Conservation (phyloP, 164 flowering plant genomes). For the Vitis labrusca region DNA sequence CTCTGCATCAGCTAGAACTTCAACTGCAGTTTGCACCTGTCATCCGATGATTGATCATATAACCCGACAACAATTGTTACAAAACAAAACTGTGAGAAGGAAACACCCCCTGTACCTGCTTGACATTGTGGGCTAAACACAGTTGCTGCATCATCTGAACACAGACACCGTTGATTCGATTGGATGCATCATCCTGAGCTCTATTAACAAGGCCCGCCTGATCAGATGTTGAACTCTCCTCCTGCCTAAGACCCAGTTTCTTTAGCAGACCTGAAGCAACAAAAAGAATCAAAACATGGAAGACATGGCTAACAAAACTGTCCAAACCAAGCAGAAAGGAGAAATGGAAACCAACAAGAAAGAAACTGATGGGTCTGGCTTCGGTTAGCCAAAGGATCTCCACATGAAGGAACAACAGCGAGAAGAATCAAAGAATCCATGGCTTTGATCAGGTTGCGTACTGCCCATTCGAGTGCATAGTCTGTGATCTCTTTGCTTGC, state of each 20-base stretch:
- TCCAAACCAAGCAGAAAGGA: not conserved
- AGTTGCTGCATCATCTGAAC: slow-evolving; percentile 33
- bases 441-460: slow-evolving; percentile 28
- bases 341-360: slow-evolving; percentile 12
- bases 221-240: not conserved
- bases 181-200: not conserved
- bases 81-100: not conserved
- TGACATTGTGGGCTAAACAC: slow-evolving; percentile 22
- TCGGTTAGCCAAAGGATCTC: not conserved
- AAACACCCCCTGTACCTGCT: slow-evolving; percentile 16
- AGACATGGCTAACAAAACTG: not conserved
- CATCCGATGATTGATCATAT: not conserved
- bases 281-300: not conserved
- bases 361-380: slow-evolving; percentile 13
- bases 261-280: slow-evolving; percentile 23
- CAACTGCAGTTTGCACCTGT: slow-evolving; percentile 34
- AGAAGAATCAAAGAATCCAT: slow-evolving; percentile 30
- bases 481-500: slow-evolving; percentile 41
- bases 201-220: not conserved
- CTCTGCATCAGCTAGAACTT: slow-evolving; percentile 17
- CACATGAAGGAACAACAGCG: slow-evolving; percentile 24
- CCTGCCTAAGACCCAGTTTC: slow-evolving; percentile 22
- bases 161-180: slow-evolving; percentile 23
- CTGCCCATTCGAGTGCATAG: slow-evolving; percentile 40
- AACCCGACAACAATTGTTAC: not conserved